Conservation (phyloP, 2,329 filamentous ascomycete species). For the Hymenoscyphus salicellus region DNA sequence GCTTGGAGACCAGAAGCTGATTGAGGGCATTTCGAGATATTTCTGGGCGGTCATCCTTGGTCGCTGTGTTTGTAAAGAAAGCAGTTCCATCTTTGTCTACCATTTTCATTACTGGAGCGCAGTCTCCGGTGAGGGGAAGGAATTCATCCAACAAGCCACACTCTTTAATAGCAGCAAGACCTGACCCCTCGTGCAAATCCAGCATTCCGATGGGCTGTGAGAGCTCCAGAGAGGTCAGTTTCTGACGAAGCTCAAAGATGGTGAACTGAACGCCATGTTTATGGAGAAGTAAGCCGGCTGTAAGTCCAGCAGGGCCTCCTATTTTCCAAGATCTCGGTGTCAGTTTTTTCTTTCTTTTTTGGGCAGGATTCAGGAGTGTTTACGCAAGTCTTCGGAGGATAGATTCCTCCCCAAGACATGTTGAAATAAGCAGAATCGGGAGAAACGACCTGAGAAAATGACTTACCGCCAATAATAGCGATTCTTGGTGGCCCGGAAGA, state of each 20-base stretch:
- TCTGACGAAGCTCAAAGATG: slow-evolving; percentile 23
- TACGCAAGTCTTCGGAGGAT: no score
- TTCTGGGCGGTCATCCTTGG: slow-evolving; percentile 8
- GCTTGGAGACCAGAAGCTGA: slow-evolving; percentile 9
- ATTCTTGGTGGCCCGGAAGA: background rate
- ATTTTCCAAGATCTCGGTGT: no score
- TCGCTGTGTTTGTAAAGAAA: background rate
- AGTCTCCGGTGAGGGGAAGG: slow-evolving; percentile 31
- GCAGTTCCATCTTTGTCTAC: slow-evolving; percentile 38
- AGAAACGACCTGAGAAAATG: no score
- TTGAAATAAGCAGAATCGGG: no score
- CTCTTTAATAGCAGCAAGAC: slow-evolving; percentile 45
- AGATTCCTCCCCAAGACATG: no score
- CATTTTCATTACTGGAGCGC: slow-evolving; percentile 35
- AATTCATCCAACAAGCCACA: slow-evolving; percentile 47
- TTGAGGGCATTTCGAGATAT: slow-evolving; percentile 18
- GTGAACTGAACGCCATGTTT: slow-evolving; percentile 12
- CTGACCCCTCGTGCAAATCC: slow-evolving; percentile 48
- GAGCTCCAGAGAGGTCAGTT: background rate
- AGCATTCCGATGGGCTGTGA: slow-evolving; percentile 41
- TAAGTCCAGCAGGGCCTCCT: slow-evolving; percentile 22
- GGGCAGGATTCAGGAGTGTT: no score
- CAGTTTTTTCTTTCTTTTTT: no score
- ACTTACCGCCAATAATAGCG: background rate
- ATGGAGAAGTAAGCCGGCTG: slow-evolving; percentile 15